Base-by-base conservation (phyloP, 2,329 filamentous ascomycete genomes). In the Seiridium unicorne region DNA sequence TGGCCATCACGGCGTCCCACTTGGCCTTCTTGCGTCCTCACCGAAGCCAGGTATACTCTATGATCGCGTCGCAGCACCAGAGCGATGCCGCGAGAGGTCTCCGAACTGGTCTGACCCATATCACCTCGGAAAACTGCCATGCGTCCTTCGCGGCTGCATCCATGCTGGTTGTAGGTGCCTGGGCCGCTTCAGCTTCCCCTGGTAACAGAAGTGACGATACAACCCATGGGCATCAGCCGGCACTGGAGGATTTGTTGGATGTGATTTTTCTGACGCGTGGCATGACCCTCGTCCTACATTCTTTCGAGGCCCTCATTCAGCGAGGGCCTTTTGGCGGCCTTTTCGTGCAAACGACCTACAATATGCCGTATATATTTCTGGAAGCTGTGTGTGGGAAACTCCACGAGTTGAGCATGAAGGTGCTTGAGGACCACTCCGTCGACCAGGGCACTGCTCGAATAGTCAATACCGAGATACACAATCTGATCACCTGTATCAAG, bases 11-110 rank as follows among this genome's bases (percentile, higher is more conserved):
- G 7, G 18, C 34, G 13, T 34, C 34, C 42, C 13, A 11, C 3
- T 11, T 55, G 10, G 26, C 32, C 6, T 63, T 65, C 8, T 59
- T 73, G 1, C 54, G 66, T 1, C 70, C 72, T 2, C 63, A 67
- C 3, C 66, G 67, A 4, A 64, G 65, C 3, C 63, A 62, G 34
- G 57, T 58, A 18, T 70, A 70, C 44, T 62, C 65, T 1, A 62
- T 72, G 0, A 67, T 66, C 18, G 73, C 71, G 1, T 71, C 72
- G 1, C 69, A 73, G 7, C 73, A 75, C 31, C 73, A 74, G 47
- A 72, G 65, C 53, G 64, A 70, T 13, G 70, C 73, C 7, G 66
- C 73, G 2, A 63, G 64, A 18, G 73, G 72, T 1, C 64, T 76
- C 51, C 67, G 72, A 0, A 64, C 59, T 3, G 64, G 65, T 0